A percentile compares a stretch with the other conserved stretches of the same genome.
These are phyloP conservation scores for Ganoderma boninense DNA, from an alignment of 1,284 basidiomycete genomes.

Conservation along the genomic window DNA sequence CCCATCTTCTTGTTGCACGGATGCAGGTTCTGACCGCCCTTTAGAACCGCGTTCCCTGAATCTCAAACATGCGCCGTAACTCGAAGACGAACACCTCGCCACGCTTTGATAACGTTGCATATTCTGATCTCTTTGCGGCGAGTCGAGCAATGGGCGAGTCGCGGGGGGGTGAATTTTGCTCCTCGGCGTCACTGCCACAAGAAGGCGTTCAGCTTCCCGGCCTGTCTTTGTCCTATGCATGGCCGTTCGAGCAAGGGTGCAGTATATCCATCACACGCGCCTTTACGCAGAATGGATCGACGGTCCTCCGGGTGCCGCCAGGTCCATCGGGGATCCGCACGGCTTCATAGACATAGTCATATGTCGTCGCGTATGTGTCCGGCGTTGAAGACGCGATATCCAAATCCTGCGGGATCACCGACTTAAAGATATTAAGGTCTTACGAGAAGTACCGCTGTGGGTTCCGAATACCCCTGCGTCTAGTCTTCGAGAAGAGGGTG, in stretches of 20 bases:
- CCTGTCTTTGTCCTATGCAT: not conserved
- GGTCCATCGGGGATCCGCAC: not conserved
- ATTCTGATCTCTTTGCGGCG: not conserved
- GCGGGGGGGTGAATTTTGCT: not conserved
- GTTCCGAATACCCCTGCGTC: not conserved
- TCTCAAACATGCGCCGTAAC: not conserved
- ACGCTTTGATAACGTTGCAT: not conserved
- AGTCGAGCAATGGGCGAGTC: no score
- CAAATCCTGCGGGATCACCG: not conserved
- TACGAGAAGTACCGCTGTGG: not conserved
- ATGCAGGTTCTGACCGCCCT: not conserved
- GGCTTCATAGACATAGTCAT: not conserved
- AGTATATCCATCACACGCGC: not conserved
- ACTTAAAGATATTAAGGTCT: not conserved
- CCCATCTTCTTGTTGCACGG: not conserved
- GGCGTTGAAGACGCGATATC: not conserved
- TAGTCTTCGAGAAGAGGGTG: not conserved
- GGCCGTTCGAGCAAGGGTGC: no score
- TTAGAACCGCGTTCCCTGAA: not conserved
- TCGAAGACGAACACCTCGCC: not conserved
- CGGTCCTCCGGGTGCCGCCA: not conserved
- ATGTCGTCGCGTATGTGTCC: not conserved
- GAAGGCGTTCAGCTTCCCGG: not conserved
- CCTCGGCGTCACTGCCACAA: not conserved
- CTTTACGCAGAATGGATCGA: not conserved